A percentile compares a stretch with the other conserved stretches of the same genome.
Evolutionary conservation across 2,329 filamentous ascomycete genomes (phyloP).

Genomic region (Anisogramma anomala): DNA sequence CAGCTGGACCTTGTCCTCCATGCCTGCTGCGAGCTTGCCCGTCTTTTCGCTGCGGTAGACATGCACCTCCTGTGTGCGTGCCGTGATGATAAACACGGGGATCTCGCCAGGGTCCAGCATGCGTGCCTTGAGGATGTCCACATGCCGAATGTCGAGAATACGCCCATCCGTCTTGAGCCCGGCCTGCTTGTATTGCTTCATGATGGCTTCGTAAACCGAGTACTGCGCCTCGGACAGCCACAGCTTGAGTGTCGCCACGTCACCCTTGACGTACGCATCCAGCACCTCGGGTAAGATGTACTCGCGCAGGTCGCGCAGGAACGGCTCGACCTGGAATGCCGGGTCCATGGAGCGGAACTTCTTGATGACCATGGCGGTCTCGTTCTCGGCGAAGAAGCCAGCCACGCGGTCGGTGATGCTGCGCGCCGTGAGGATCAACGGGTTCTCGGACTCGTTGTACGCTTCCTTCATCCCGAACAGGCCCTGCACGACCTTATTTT

Average conservation of each 20-base stretch:
- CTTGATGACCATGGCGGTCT: conserved; percentile 95
- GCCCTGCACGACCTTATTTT: conserved; percentile 76
- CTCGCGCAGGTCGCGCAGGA: conserved; percentile 88
- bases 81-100: conserved; percentile 94
- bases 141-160: conserved; percentile 88
- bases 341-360: conserved; percentile 96
- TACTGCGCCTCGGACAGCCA: conserved; percentile 97
- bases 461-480: conserved; percentile 75
- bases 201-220: conserved; percentile 91
- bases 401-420: conserved; percentile 88
- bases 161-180: conserved; percentile 90
- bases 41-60: conserved; percentile 91
- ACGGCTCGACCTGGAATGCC: conserved; percentile 86
- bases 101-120: conserved; percentile 78
- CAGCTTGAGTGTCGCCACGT: conserved; percentile 77
- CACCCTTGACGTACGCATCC: conserved; percentile 95
- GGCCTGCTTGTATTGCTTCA: conserved; percentile 87
- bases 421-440: conserved; percentile 81
- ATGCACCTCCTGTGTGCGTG: conserved; percentile 93
- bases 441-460: conserved; percentile 96
- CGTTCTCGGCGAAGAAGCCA: conserved; percentile 96
- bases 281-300: conserved; percentile 96
- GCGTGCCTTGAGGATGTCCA: conserved; percentile 73
- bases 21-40: conserved; percentile 79
- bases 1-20: conserved; percentile 97